Evolutionary conservation across 495 filamentous ascomycete genomes (phyloP), one percentile per base, ranked within the genome.

Genomic region (Glarea lozoyensis): DNA sequence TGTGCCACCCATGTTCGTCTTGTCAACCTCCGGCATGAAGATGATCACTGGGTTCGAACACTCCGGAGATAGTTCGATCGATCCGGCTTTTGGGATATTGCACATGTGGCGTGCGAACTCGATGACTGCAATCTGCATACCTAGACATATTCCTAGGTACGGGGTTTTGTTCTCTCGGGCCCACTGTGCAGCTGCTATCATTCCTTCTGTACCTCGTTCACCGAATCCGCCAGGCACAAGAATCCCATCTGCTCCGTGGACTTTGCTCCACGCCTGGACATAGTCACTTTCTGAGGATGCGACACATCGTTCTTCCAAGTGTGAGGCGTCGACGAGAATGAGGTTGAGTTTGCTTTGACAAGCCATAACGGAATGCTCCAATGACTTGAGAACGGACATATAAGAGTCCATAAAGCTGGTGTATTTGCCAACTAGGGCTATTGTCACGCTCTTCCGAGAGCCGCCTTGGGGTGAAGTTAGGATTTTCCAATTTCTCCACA

Each of bases 101-200:
- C 70, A 79, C 10, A 85, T 63, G 45, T 87, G 75, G 29, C 82
- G 75, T 13, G 84, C 84, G 47, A 75, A 85, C 55, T 95, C 88
- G 48, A 94, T 82, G 11, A 94, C 88, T 17, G 89, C 88, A 30
- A 94, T 67, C 59, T 96, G 89, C 78, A 96, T 84, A 31, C 89
- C 89, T 12, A 96, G 76, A 59, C 89, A 96, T 45, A 96, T 81
- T 40, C 89, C 89, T 9, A 95, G 73, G 66, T 82, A 95, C n/a
- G 88, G 88, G 3, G 70, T 70, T 23, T 81, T 79, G 49, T 85
- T 79, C 36, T 82, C 79, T 30, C 89, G 81, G 9, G 89, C 88
- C 81, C 82, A 93, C 32, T 78, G 75, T 29, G 81, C 78, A 1
- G 81, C 84, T 39, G 73, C 66, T 46, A 95, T 81, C 88, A 94